Evolutionary conservation across 2,329 filamentous ascomycete species (phyloP).

Genomic region (Apiospora phragmitis): DNA sequence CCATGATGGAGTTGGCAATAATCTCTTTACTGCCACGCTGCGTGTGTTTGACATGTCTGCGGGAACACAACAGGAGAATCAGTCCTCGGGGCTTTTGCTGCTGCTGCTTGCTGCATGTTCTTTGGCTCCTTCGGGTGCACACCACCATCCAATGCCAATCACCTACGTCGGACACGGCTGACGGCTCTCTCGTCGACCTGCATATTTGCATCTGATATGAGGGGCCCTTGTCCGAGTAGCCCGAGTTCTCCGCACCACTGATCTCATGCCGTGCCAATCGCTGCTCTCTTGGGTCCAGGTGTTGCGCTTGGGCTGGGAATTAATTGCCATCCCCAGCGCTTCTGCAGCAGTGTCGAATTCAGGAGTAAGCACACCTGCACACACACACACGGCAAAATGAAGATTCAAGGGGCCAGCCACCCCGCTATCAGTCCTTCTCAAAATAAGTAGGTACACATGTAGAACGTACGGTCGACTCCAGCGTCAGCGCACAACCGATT

Average conservation of each 20-base stretch:
- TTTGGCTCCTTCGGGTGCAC: not conserved
- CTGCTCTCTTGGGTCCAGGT: not conserved
- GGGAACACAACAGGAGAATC: no score
- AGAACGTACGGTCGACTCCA: not conserved
- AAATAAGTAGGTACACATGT: not conserved
- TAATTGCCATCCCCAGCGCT: conserved; percentile 1
- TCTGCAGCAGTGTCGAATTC: not conserved
- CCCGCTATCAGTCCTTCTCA: not conserved
- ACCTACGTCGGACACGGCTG: no score
- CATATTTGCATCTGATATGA: conserved; percentile 1
- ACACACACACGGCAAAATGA: not conserved
- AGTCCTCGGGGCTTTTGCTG: not conserved
- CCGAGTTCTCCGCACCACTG: not conserved
- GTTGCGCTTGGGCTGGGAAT: not conserved
- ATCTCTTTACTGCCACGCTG: not conserved
- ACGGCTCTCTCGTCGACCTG: not conserved
- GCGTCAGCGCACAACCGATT: not conserved
- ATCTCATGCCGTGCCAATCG: not conserved
- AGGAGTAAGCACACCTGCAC: not conserved
- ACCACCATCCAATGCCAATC: not conserved
- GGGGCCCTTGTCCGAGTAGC: not conserved
- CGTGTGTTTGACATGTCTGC: not conserved
- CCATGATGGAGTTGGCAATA: not conserved
- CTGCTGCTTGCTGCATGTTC: not conserved
- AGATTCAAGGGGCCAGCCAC: not conserved